Percentiles rank a stretch among this genome's conserved stretches.
Conservation (phyloP, 257 asterid genomes). For the Solanum corneliomulleri region DNA sequence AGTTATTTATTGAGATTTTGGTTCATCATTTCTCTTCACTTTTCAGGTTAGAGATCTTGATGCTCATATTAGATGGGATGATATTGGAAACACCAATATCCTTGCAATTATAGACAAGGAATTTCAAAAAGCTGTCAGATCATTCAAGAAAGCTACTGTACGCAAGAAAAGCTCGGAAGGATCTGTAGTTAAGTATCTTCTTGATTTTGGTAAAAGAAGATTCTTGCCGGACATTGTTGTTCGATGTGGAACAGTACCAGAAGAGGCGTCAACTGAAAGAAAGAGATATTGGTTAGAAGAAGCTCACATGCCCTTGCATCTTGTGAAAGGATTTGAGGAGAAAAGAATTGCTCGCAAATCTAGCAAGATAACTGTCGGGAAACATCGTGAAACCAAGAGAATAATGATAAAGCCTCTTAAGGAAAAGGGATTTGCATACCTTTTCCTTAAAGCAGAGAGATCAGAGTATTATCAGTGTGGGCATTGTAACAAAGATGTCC, state of each 20-base stretch:
- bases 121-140: conserved; percentile 45
- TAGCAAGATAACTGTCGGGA: conserved; percentile 28
- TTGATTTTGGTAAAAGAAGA: conserved; percentile 93
- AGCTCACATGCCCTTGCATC: conserved; percentile 69
- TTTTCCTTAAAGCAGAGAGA: conserved; percentile 67
- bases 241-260: conserved; percentile 54
- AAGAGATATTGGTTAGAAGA: conserved; percentile 95
- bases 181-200: conserved; percentile 51
- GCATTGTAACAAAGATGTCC: conserved; percentile 71
- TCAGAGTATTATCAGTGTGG: conserved; percentile 50
- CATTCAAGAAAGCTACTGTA: conserved; percentile 67
- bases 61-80: conserved; percentile 79
- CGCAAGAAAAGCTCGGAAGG: conserved; percentile 74
- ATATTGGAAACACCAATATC: conserved; percentile 45
- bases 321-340: conserved; percentile 75
- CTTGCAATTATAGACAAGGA: conserved; percentile 44
- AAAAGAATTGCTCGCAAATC: conserved; percentile 74
- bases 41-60: conserved; percentile 85
- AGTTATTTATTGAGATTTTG: background rate
- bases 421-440: conserved; percentile 68
- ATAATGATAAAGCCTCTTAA: conserved; percentile 17
- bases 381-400: conserved; percentile 27
- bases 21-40: conserved; percentile 5
- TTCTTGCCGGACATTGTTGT: conserved; percentile 77
- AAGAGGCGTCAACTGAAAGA: conserved; percentile 50